Base-by-base conservation (phyloP, 2,329 filamentous ascomycete genomes). In the Didymella glomerata region DNA sequence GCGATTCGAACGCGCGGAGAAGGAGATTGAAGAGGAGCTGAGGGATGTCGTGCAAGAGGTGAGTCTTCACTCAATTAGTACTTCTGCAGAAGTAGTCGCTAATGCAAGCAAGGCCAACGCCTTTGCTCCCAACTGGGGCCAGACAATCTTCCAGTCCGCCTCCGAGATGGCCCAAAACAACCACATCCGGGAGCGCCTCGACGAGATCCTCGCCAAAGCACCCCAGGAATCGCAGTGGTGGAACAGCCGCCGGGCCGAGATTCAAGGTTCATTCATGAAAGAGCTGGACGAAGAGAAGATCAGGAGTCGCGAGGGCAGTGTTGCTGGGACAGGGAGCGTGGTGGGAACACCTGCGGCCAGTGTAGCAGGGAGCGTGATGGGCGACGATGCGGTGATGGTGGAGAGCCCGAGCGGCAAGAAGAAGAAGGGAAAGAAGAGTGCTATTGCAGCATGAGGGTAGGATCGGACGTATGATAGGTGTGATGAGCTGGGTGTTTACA, bases 11-110 rank as follows among this genome's bases (percentile, higher is more conserved):
- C 86, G 92, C 49, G 95, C 94, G 0, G 95, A 99, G 85, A 93
- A 96, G 82, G 95, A 99, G 80, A 96, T 98, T 83, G 93, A 99
- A 80, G 92, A 93, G 67, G 95, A 99, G 80, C 84, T 99, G 62
- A 87, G 92, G 70, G 95, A 99, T 79, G 94, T 98, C 24, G 93
- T 98, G 32, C 86, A 88, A 69, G 94, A 98, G 88, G 93, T 96
- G 78, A 62, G 84, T 44, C 24, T 13, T n/a, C 13, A n/a, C 14
- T 44, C 13, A 6, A 32, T n/a, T 20, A 44, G n/a, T 10, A 2
- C 16, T 4, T 4, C 11, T 11, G 16, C 9, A 41, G n/a, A 44
- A 25, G 13, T 6, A 30, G n/a, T 20, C 11, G 13, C 56, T 59
- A 61, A 76, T 57, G 61, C 57, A 56, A 54, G 22, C 40, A 36